A percentile compares a stretch with the other conserved stretches of the same genome.
These are phyloP conservation scores for Ceratonia siliqua DNA, from an alignment of 306 rosid genomes.

Conservation along the genomic window DNA sequence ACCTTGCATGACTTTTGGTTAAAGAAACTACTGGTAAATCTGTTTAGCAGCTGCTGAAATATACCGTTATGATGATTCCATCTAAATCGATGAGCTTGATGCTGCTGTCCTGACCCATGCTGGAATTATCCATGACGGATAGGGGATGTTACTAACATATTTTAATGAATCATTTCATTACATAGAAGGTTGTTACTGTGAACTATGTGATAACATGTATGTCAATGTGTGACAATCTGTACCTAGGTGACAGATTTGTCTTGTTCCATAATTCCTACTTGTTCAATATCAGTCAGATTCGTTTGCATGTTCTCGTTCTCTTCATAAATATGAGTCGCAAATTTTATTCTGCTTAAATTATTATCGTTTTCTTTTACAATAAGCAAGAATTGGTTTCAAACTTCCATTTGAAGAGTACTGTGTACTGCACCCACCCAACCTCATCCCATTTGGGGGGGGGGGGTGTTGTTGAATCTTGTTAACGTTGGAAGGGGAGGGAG, in stretches of 20 bases:
- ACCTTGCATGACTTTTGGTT: constrained; percentile 31
- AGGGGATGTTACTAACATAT: constrained; percentile 38
- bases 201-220: constrained; percentile 35
- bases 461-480: too few relatives aligned
- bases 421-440: not conserved
- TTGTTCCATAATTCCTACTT: constrained; percentile 42
- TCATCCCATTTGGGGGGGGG: not conserved
- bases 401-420: not conserved
- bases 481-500: not conserved
- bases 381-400: too few relatives aligned
- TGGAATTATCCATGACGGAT: constrained; percentile 28
- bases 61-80: constrained; percentile 18
- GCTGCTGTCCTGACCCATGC: constrained; percentile 30
- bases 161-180: constrained; percentile 16
- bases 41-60: constrained; percentile 38
- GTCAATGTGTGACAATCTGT: constrained; percentile 45
- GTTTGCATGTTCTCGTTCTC: not conserved
- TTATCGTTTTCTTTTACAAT: too few relatives aligned
- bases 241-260: constrained; percentile 41
- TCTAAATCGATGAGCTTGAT: constrained; percentile 11
- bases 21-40: constrained; percentile 16
- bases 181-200: constrained; percentile 34
- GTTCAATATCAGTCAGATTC: constrained; percentile 31
- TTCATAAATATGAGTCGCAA: too few relatives aligned
- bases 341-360: too few relatives aligned